Evolutionary conservation across 805 yeast genomes (phyloP).

Genomic region (Candida fluviatilis): DNA sequence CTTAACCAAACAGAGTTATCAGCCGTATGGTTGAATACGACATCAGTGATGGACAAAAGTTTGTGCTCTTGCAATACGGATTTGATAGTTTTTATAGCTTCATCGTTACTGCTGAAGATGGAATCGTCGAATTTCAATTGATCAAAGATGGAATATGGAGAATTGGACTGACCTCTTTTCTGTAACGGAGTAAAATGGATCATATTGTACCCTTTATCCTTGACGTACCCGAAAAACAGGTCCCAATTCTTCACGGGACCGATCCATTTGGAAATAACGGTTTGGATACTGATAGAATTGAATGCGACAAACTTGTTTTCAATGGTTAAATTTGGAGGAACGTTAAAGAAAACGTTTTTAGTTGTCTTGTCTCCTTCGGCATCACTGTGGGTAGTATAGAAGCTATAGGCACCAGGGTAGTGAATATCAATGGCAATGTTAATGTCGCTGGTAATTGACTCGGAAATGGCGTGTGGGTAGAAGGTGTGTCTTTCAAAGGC

Average conservation of each 20-base stretch:
- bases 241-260: conserved; percentile 71
- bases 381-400: conserved; percentile 56
- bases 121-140: conserved; percentile 73
- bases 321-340: conserved; percentile 68
- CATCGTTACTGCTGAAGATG: conserved; percentile 50
- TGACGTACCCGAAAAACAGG: conserved; percentile 53
- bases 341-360: conserved; percentile 66
- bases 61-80: conserved; percentile 50
- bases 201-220: conserved; percentile 87
- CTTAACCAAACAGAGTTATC: conserved; percentile 81
- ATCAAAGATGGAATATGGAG: conserved; percentile 90
- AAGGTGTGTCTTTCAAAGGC: conserved; percentile 56
- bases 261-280: conserved; percentile 89
- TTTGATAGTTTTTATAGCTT: conserved; percentile 50
- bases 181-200: conserved; percentile 94
- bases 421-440: conserved; percentile 57
- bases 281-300: conserved; percentile 76
- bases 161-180: conserved; percentile 81
- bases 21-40: conserved; percentile 94
- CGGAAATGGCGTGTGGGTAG: conserved; percentile 45
- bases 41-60: conserved; percentile 79
- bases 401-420: conserved; percentile 77
- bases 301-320: conserved; percentile 58
- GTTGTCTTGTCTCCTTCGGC: conserved; percentile 37
- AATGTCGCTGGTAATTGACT: conserved; percentile 64